Evolutionary conservation across 768 basidiomycete species (phyloP), one percentile per base, ranked within the genome.

Genomic region (Saitozyma podzolica): DNA sequence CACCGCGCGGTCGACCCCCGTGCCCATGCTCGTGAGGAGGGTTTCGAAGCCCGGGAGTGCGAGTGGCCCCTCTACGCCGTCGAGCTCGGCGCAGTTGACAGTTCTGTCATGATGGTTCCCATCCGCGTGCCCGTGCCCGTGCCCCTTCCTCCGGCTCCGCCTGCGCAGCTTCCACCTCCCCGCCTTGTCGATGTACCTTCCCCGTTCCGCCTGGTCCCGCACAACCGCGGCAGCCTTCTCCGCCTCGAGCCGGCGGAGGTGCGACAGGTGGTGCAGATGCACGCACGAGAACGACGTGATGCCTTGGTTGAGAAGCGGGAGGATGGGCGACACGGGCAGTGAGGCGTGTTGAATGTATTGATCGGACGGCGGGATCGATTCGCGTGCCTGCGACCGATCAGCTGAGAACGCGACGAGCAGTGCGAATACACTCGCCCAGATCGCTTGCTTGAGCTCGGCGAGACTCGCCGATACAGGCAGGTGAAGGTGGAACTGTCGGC

Each of bases 401-500:
- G 29, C 29, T 47, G n/a, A 39, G 9, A 56, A 53, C 52, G 29
- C 6, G 39, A 40, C 10, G 17, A 7, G 8, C 17, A 4, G 10
- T 39, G 16, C n/a, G n/a, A n/a, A n/a, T n/a, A n/a, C 43, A 14
- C 20, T 60, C 29, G 60, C 63, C 52, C 45, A 8, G 17, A 64
- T 60, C 10, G 58, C 58, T n/a, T 20, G 16, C n/a, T 54, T 48
- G 6, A 64, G 45, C n/a, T 64, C 58, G 3, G 6, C 52, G 9
- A 59, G 43, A 41, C 40, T 59, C 6, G 51, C 58, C 29, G 16
- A 4, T 20, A 19, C 13, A 5, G 43, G 40, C 2, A 64, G 20
- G 3, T 9, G 11, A 14, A 64, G 45, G 13, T 59, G 63, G 53
- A 64, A 64, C 37, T 64, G 63, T 17, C 41, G 56, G n/a, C 59